These are phyloP conservation scores for Cladorrhinum samala DNA, from an alignment of 495 filamentous ascomycete genomes.

Conservation along the genomic window DNA sequence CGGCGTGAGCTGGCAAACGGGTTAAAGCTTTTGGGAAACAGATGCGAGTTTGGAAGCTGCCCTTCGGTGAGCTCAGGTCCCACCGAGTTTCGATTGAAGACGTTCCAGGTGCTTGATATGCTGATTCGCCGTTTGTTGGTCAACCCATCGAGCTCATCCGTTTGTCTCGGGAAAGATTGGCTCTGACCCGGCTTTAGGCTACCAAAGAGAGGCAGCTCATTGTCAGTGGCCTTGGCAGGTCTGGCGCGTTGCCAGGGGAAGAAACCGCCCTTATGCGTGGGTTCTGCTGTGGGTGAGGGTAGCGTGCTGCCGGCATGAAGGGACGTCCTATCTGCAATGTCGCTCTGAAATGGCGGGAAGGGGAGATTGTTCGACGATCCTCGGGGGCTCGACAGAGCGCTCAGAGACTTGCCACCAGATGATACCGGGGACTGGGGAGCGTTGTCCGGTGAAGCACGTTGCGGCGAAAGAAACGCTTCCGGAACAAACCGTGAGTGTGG, in stretches of 20 bases:
- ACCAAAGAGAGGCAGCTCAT: conserved; percentile 64
- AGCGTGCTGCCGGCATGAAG: no score
- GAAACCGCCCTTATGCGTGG: conserved; percentile 33
- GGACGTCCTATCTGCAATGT: conserved; percentile 32
- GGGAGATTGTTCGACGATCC: conserved; percentile 54
- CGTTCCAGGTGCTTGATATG: conserved; percentile 47
- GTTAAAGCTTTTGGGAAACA: conserved; percentile 47
- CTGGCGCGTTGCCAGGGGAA: conserved; percentile 63
- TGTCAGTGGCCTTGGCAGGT: conserved; percentile 62
- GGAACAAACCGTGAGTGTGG: conserved; percentile 36
- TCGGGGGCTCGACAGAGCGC: conserved; percentile 61
- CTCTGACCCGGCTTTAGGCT: conserved; percentile 70
- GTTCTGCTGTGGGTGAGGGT: conserved; percentile 16
- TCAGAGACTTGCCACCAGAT: conserved; percentile 52
- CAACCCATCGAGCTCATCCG: conserved; percentile 40
- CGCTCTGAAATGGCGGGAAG: conserved; percentile 38
- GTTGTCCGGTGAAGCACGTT: conserved; percentile 38
- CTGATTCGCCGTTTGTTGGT: conserved; percentile 44
- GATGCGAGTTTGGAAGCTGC: conserved; percentile 26
- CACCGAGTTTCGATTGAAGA: conserved; percentile 49
- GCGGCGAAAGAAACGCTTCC: conserved; percentile 23
- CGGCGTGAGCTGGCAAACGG: conserved; percentile 61
- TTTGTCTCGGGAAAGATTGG: conserved; percentile 66
- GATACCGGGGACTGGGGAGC: conserved; percentile 67
- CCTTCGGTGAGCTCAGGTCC: conserved; percentile 36